Conservation (phyloP, 257 asterid genomes). For the Haberlea rhodopensis region DNA sequence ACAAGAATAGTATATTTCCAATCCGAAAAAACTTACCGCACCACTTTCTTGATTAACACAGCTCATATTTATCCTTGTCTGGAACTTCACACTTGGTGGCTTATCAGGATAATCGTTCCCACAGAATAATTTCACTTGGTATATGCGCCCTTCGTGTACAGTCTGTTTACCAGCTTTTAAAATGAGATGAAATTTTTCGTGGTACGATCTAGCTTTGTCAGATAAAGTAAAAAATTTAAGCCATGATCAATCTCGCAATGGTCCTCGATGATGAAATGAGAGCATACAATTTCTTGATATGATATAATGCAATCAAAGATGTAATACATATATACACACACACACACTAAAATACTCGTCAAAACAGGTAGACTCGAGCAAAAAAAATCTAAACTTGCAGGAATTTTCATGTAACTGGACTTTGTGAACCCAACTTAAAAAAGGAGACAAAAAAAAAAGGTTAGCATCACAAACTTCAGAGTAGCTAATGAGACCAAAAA, state of each 20-base stretch:
- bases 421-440: too few relatives aligned
- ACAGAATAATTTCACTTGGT: conserved; percentile 72
- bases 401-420: too few relatives aligned
- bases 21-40: conserved; percentile 40
- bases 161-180: conserved; percentile 41
- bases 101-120: conserved; percentile 77
- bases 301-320: too few relatives aligned
- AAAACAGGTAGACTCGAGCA: too few relatives aligned
- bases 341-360: too few relatives aligned
- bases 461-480: too few relatives aligned
- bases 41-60: conserved; percentile 73
- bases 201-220: not conserved
- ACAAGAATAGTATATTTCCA: too few relatives aligned
- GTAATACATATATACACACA: too few relatives aligned
- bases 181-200: conserved; percentile 20
- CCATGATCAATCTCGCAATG: conserved; percentile 6
- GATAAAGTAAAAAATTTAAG: conserved; percentile 3
- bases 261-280: conserved; percentile 18
- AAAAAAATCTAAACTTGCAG: too few relatives aligned
- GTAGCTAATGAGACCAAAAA: too few relatives aligned
- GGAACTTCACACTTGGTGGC: conserved; percentile 76
- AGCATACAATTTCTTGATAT: not conserved
- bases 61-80: conserved; percentile 70
- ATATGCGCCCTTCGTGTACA: conserved; percentile 81
- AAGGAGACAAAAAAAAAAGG: too few relatives aligned